Conservation (phyloP, 441 rosid species). For the Mallotus repandus region DNA sequence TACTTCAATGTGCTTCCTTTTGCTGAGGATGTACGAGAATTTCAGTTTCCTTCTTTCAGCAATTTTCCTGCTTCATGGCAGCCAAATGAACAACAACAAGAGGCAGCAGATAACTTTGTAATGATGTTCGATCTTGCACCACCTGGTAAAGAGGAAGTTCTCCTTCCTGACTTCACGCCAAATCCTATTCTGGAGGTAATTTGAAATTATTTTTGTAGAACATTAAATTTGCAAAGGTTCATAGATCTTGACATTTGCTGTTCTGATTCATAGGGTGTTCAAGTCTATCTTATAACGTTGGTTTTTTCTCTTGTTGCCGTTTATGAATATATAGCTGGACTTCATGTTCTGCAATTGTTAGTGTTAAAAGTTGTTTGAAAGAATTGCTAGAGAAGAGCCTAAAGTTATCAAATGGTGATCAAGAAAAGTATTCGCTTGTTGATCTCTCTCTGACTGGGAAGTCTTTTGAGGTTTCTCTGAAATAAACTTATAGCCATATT, state of each 20-base stretch:
- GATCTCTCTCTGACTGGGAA: background rate
- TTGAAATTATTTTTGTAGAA: constrained; percentile 10
- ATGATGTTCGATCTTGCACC: constrained; percentile 87
- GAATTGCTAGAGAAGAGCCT: background rate
- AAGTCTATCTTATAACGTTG: background rate
- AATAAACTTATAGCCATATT: constrained; percentile 26
- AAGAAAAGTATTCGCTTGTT: background rate
- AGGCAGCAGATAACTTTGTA: constrained; percentile 78
- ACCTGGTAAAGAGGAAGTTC: constrained; percentile 56
- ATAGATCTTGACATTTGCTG: background rate
- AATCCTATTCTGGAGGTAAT: constrained; percentile 86
- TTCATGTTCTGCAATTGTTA: background rate
- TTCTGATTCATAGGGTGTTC: background rate
- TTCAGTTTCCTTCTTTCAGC: constrained; percentile 82
- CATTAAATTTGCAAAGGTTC: background rate
- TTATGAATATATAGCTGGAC: background rate
- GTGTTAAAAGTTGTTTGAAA: background rate
- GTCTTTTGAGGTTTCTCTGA: constrained; percentile 7
- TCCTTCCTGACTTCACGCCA: constrained; percentile 79
- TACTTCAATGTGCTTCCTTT: constrained; percentile 87
- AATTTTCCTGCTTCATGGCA: constrained; percentile 64
- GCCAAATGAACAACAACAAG: constrained; percentile 81
- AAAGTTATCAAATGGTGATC: background rate
- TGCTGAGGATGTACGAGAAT: constrained; percentile 89
- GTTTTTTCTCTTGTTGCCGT: background rate